phyloP scores from a whole-genome alignment of 1,284 basidiomycete genomes.

The Malassezia arunalokei region DNA sequence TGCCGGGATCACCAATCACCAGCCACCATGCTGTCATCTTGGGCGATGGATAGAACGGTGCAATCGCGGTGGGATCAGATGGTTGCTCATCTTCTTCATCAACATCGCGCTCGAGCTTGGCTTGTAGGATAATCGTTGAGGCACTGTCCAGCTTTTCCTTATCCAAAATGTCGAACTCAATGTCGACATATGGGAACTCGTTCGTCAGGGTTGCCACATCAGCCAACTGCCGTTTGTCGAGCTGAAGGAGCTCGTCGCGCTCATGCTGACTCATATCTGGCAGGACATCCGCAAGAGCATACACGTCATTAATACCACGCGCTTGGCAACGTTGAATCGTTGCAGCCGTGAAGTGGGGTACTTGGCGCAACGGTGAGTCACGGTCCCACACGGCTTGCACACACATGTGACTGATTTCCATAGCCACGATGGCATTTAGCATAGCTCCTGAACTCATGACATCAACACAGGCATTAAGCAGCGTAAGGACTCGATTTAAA shows the following conservation, averaged over 20 bases:
- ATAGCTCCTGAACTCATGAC: conserved; percentile 95
- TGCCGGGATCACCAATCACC: conserved; percentile 67
- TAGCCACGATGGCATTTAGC: conserved; percentile 84
- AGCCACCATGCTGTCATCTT: conserved; percentile 97
- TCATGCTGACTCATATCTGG: conserved; percentile 32
- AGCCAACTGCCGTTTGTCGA: conserved; percentile 60
- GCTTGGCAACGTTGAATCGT: conserved; percentile 67
- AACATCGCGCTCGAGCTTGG: conserved; percentile 70
- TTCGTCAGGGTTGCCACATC: conserved; percentile 56
- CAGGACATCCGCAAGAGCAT: conserved; percentile 30
- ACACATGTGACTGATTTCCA: conserved; percentile 99
- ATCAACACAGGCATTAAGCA: conserved; percentile 63
- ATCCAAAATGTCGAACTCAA: conserved; percentile 58
- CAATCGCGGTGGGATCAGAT: conserved; percentile 57
- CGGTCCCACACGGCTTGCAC: conserved; percentile 96
- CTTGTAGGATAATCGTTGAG: conserved; percentile 66
- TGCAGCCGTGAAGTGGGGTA: conserved; percentile 75
- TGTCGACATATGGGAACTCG: conserved; percentile 56
- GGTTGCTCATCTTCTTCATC: conserved; percentile 56
- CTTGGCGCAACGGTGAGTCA: conserved; percentile 63
- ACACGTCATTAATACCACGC: conserved; percentile 38
- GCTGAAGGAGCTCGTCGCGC: conserved; percentile 61
- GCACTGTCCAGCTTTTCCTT: conserved; percentile 66
- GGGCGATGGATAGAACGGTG: conserved; percentile 76
- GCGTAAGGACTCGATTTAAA: conserved; percentile 74